Evolutionary conservation across 495 filamentous ascomycete genomes (phyloP), one percentile per base, ranked within the genome.

Genomic region (Melanomma pulvis-pyrius): DNA sequence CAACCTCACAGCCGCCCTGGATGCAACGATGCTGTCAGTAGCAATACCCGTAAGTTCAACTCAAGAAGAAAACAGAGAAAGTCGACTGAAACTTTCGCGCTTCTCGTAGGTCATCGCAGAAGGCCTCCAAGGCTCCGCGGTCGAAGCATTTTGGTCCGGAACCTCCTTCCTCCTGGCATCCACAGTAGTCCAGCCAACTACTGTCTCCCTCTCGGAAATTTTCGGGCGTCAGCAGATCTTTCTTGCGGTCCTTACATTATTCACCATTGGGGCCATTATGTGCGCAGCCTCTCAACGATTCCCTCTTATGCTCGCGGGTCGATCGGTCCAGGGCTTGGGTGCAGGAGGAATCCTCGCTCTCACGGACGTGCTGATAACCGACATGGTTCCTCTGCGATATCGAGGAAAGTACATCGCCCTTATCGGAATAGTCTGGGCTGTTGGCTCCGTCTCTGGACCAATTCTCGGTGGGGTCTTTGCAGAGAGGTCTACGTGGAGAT

Each of bases 251-350:
- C 70, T 82, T 0, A 66, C 82, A 1, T 74, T 85, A 51, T 86
- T 88, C 59, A 81, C 80, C 17, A 77, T 79, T 22, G 88, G 88
- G 0, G 82, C 86, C 1, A 79, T 88, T 1, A 73, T 88, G 21
- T 82, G 81, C 51, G 84, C 80, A 3, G 75, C 87, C 6, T 81
- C 87, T 0, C 76, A 80, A 50, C 81, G 81, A 65, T 84, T 91
- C 39, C 76, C 77, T 4, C 69, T 82, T 21, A 75, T 92, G 30
- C 79, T 91, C 28, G 76, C 84, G 41, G 88, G 88, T 2, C 83
- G 89, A 26, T 77, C 82, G 0, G 74, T 91, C 15, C 89, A 92
- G 57, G 89, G 89, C 17, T 75, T 89, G 19, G 89, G 89, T n/a
- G 87, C 86, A 19, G 89, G 89, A 24, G 89, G 88, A 0, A 79